phyloP scores from a whole-genome alignment of 2,329 filamentous ascomycete genomes.

The Ophiostoma ips region DNA sequence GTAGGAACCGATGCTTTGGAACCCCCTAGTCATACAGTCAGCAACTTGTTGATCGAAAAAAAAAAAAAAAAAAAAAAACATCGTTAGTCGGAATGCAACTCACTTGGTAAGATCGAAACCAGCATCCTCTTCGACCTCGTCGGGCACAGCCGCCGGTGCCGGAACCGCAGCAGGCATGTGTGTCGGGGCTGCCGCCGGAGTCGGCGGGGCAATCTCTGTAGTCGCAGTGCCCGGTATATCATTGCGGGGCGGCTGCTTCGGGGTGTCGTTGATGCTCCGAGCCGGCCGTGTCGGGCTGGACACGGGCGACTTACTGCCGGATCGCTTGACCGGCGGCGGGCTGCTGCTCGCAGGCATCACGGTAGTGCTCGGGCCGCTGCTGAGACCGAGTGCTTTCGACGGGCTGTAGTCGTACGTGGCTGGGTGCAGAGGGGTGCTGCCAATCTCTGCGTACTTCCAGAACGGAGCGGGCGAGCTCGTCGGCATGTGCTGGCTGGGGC shows the following conservation, averaged over 20 bases:
- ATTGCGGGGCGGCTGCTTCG: not conserved
- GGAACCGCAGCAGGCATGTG: not conserved
- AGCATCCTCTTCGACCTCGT: conserved; percentile 22
- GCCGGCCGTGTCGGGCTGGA: conserved; percentile 31
- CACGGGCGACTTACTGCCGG: conserved; percentile 32
- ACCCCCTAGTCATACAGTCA: conserved; percentile 32
- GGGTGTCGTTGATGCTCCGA: not conserved
- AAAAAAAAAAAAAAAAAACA: too few relatives aligned
- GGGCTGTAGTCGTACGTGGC: conserved; percentile 44
- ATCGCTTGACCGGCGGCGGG: conserved; percentile 30
- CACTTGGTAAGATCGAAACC: conserved; percentile 48
- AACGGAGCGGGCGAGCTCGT: conserved; percentile 77
- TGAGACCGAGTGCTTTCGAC: conserved; percentile 26
- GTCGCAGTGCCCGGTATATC: not conserved
- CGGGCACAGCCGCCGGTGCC: not conserved
- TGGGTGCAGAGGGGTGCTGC: conserved; percentile 53
- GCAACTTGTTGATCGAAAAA: not conserved
- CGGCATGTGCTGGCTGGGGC: conserved; percentile 74
- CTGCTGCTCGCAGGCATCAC: conserved; percentile 42
- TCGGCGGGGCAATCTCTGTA: not conserved
- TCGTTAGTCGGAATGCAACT: conserved; percentile 13
- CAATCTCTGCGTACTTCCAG: conserved; percentile 73
- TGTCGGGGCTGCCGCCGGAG: not conserved
- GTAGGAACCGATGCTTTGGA: conserved; percentile 51
- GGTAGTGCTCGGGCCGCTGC: conserved; percentile 14